These are phyloP conservation scores for Vigna reflexopilosa DNA, from an alignment of 306 rosid species.

Conservation along the genomic window DNA sequence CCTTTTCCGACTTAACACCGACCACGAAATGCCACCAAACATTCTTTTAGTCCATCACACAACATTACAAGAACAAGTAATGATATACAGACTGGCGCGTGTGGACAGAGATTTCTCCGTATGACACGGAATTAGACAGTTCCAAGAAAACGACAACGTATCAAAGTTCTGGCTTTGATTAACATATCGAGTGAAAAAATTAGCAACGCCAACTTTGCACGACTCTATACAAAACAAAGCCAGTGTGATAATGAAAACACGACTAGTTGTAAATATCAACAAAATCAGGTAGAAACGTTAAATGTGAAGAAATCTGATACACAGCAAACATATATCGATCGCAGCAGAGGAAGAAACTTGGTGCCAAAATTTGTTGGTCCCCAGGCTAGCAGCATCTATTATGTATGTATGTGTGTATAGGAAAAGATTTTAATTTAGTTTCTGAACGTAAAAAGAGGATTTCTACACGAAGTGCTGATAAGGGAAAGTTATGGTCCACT, in stretches of 20 bases:
- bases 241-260: not conserved
- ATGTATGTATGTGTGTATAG: too few relatives aligned
- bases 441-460: conserved; percentile 7
- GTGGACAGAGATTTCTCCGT: not conserved
- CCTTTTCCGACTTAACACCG: not conserved
- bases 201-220: too few relatives aligned
- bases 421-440: not conserved
- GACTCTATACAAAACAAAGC: not conserved
- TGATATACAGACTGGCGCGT: not conserved
- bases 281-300: not conserved
- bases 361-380: conserved; percentile 2
- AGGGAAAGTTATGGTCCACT: conserved; percentile 30
- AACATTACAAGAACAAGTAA: not conserved
- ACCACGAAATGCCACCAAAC: not conserved
- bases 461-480: conserved; percentile 17
- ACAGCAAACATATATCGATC: not conserved
- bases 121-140: not conserved
- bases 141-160: not conserved
- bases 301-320: not conserved
- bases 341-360: conserved; percentile 7
- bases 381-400: too few relatives aligned
- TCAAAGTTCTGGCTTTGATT: not conserved
- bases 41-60: not conserved
- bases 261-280: not conserved
- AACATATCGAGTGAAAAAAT: not conserved